Base-by-base conservation (phyloP, 177 flowering plant genomes). In the Vitis hybrid region DNA sequence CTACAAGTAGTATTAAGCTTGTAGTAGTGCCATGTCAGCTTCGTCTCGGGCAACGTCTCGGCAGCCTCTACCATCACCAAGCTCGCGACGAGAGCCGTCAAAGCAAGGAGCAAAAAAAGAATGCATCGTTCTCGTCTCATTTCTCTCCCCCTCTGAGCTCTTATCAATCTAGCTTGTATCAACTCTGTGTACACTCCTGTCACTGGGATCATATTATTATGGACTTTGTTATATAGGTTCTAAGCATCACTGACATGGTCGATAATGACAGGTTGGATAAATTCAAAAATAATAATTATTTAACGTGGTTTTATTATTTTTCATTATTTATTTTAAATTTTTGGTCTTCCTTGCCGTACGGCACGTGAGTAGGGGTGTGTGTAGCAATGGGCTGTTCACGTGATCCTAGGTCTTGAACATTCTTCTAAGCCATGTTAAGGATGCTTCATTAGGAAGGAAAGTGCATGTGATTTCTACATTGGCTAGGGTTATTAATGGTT, bases 11-110 rank as follows among this genome's bases (percentile, higher is more conserved):
- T 76, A 13, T 71, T 72, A 16, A 65, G 35, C 84, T 81, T 82
- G 75, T 92, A 92, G 65, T 71, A 91, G 14, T 86, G 86, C 68
- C 92, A 83, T 24, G 8, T 51, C 70, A 85, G 52, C 55, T 73
- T 64, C n/a, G 70, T 80, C 27, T 49, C 66, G 2, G 74, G 85
- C 77, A 76, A 6, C 5, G 70, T 18, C 16, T 71, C 48, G 4
- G 84, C 84, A 1, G 71, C 79, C 0, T 59, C 52, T 40, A 49
- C 77, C 1, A 6, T 0, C 35, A 19, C 52, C 1, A 65, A 9
- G 18, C 68, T 67, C 65, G n/a, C 35, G 52, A 62, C 56, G n/a
- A 56, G 9, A 13, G 11, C 4, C 40, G 64, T 70, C 3, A 72
- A 35, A 35, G 52, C 62, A 3, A 73, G 8, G 19, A 63, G 51